Conservation (phyloP, 208 protist genomes). For the Strigomonas galati region DNA sequence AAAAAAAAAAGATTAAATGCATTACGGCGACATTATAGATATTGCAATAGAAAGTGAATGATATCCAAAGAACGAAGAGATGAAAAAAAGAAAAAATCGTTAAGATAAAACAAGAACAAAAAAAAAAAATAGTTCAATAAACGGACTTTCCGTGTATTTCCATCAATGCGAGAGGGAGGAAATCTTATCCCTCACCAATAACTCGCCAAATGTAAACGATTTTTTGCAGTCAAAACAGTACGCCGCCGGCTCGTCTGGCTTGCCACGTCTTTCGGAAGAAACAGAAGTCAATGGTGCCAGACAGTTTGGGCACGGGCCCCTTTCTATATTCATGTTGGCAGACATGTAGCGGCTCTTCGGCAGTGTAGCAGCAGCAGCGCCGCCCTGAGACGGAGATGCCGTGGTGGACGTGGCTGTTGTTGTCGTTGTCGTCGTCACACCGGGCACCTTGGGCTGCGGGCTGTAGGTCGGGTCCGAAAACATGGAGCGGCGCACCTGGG, state of each 20-base stretch:
- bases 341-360: neutral
- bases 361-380: too few species aligned
- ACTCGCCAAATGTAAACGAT: slow-evolving; percentile 74
- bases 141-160: neutral
- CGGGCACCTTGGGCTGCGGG: too few species aligned
- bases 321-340: slow-evolving; percentile 29
- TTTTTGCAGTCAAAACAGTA: slow-evolving; percentile 81
- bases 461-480: slow-evolving; percentile 6
- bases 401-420: too few species aligned
- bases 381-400: too few species aligned
- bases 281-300: slow-evolving; percentile 41
- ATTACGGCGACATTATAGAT: too few species aligned
- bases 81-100: neutral
- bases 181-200: slow-evolving; percentile 27
- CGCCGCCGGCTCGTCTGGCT: slow-evolving; percentile 39
- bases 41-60: too few species aligned
- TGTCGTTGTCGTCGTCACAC: too few species aligned
- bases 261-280: slow-evolving; percentile 16
- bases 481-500: slow-evolving; percentile 9
- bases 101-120: slow-evolving; percentile 18
- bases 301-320: slow-evolving; percentile 71
- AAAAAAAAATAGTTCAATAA: neutral
- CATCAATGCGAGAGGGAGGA: slow-evolving; percentile 1
- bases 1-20: too few species aligned
- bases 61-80: slow-evolving; percentile 10